A percentile compares a stretch with the other conserved stretches of the same genome.
phyloP scores from a whole-genome alignment of 1,284 basidiomycete species.

The Cutaneotrichosporon dermatis region DNA sequence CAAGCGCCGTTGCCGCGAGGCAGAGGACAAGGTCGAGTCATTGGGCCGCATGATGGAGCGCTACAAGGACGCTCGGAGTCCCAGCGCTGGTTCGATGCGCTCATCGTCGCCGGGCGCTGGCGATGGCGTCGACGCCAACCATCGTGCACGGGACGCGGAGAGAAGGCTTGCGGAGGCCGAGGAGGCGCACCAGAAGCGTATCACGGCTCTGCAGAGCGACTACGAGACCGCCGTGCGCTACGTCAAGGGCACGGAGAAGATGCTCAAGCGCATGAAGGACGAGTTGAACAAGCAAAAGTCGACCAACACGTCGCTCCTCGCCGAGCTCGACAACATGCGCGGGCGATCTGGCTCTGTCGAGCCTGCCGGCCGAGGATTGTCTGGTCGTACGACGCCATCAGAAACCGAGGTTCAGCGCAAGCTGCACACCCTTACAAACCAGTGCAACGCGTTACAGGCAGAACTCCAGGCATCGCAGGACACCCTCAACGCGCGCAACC shows the following conservation, averaged over 20 bases:
- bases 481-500: slow-evolving; percentile 64
- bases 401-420: slow-evolving; percentile 56
- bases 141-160: slow-evolving; percentile 55
- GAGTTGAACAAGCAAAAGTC: slow-evolving; percentile 85
- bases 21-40: slow-evolving; percentile 62
- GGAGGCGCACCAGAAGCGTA: slow-evolving; percentile 61
- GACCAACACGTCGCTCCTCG: slow-evolving; percentile 69
- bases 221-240: slow-evolving; percentile 60
- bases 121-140: slow-evolving; percentile 46
- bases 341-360: slow-evolving; percentile 58
- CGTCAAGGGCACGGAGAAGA: slow-evolving; percentile 91
- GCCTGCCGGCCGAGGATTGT: slow-evolving; percentile 56
- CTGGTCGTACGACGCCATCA: slow-evolving; percentile 76
- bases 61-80: slow-evolving; percentile 53
- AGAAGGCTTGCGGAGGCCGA: slow-evolving; percentile 74
- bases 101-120: slow-evolving; percentile 27
- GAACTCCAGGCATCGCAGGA: slow-evolving; percentile 70
- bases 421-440: slow-evolving; percentile 66
- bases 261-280: slow-evolving; percentile 95
- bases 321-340: slow-evolving; percentile 67
- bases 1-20: slow-evolving; percentile 64
- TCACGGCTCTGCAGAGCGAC: slow-evolving; percentile 79
- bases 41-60: slow-evolving; percentile 65
- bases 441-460: slow-evolving; percentile 69
- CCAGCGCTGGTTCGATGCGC: slow-evolving; percentile 36